Evolutionary conservation across 306 rosid species (phyloP).

Genomic region (Leucaena leucocephala): DNA sequence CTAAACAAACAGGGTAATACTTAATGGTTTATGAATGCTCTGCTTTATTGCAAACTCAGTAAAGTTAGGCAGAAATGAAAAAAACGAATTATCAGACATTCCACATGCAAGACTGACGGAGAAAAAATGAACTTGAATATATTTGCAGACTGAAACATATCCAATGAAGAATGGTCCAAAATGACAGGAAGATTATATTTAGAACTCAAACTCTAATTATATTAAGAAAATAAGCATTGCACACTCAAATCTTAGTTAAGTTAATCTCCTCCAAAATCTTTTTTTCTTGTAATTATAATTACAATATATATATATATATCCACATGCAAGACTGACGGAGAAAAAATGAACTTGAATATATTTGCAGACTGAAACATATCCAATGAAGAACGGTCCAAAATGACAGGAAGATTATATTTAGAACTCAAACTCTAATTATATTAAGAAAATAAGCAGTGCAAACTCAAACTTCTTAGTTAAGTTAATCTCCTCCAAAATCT

Average conservation of each 20-base stretch:
- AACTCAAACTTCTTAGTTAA: neutral
- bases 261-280: no score
- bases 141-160: constrained; percentile 5
- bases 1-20: neutral
- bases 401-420: constrained; percentile 2
- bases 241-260: neutral
- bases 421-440: constrained; percentile 5
- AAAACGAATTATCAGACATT: neutral
- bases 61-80: neutral
- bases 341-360: neutral
- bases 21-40: neutral
- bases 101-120: neutral
- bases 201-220: constrained; percentile 10
- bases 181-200: neutral
- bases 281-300: no score
- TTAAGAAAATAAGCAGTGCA: neutral
- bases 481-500: no score
- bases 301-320: no score
- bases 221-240: neutral
- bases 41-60: neutral
- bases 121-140: constrained; percentile 1
- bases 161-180: neutral
- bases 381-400: constrained; percentile 13
- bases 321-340: neutral
- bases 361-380: constrained; percentile 4